phyloP scores from a whole-genome alignment of 345 rosid genomes.

The Eucalyptus marginata region DNA sequence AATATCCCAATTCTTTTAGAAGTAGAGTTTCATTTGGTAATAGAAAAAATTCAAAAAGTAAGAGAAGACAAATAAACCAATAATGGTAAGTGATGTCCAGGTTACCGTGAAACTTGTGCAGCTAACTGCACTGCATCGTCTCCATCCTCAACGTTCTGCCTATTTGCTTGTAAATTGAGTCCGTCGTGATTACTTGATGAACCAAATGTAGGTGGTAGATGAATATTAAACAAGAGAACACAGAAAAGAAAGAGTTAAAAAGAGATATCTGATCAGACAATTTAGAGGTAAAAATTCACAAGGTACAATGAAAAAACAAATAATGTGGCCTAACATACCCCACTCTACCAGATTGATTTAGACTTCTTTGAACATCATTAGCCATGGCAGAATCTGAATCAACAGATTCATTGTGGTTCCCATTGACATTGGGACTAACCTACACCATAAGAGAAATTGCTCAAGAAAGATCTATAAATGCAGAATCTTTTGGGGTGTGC shows the following conservation, averaged over 20 bases:
- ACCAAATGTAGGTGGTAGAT: conserved; percentile 91
- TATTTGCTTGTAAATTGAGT: conserved; percentile 29
- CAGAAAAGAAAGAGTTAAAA: neutral
- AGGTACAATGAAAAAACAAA: neutral
- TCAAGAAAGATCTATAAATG: neutral
- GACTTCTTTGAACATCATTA: conserved; percentile 71
- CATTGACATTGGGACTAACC: conserved; percentile 49
- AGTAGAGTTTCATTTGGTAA: neutral
- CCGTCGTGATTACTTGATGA: conserved; percentile 69
- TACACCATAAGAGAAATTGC: conserved; percentile 1
- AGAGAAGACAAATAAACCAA: neutral
- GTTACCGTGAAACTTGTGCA: conserved; percentile 4
- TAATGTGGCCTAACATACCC: conserved; percentile 18
- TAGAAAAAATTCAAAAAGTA: neutral
- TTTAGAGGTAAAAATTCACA: neutral
- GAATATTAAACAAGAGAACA: conserved; percentile 26
- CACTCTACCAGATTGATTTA: conserved; percentile 30
- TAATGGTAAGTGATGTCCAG: neutral
- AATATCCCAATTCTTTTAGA: neutral
- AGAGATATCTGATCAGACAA: neutral
- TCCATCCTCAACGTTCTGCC: conserved; percentile 42
- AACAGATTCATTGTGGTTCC: conserved; percentile 24
- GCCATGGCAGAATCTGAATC: conserved; percentile 37
- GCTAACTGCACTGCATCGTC: conserved; percentile 40
- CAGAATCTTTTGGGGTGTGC: neutral